Evolutionary conservation across 306 rosid species (phyloP), one percentile per base, ranked within the genome.

Genomic region (Pyrus bretschneideri): DNA sequence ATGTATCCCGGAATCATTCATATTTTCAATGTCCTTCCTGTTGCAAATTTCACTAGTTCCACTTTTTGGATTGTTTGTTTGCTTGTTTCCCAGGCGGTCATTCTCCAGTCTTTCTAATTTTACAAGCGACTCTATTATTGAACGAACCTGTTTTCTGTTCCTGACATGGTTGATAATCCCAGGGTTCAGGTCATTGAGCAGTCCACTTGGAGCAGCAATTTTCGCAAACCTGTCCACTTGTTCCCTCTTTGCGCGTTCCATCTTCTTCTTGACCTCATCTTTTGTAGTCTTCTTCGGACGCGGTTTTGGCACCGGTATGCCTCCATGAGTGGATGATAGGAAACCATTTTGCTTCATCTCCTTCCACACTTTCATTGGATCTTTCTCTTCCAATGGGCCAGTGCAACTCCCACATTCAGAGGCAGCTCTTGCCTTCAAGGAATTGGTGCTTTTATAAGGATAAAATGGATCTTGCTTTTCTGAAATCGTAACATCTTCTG

Each of bases 201-300:
- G 85, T 75, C 99, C 99, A 89, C 97, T 92, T 68, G 99, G 99
- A 83, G 99, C 99, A 68, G 98, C 99, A 76, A 92, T 83, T 89
- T 91, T 92, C 3, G 97, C 81, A 27, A 96, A 96, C 85, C 88
- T 81, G 79, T 77, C 90, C 23, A 91, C 87, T 82, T 96, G 97
- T 72, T 96, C 99, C 76, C 73, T 91, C 91, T 89, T 96, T 40
- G 99, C 91, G 59, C 89, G 83, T 72, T 92, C 99, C 82, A 96
- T 85, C 83, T 87, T 92, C 81, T 83, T 88, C 88, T 91, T 88
- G 46, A 82, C 86, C 46, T 78, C 80, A 18, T 91, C 96, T 67
- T 27, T 86, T 85, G 89, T 96, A 77, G 86, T 87, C 77, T 87
- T 92, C 80, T 95, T 87, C 30, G 85, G 90, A 21, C 96, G 93